These are phyloP conservation scores for Arbutus unedo DNA, from an alignment of 148 eudicot species.

Conservation along the genomic window DNA sequence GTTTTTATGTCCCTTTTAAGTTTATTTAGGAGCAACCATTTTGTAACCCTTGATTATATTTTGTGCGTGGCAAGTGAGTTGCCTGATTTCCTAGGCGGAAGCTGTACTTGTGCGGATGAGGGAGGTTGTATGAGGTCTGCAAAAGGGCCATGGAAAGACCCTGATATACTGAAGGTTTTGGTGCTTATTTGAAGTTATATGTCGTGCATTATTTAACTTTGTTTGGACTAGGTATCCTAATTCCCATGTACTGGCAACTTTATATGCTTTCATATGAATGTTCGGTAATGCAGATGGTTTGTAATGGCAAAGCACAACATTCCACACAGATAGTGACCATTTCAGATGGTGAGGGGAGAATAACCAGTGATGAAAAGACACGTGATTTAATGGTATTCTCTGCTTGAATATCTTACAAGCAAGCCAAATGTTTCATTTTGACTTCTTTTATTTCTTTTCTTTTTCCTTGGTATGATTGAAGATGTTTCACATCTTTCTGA, in stretches of 20 bases:
- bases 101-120: conserved; percentile 62
- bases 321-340: conserved; percentile 24
- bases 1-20: background rate
- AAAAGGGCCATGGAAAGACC: conserved; percentile 92
- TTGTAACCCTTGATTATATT: conserved; percentile 8
- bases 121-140: conserved; percentile 82
- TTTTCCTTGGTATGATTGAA: background rate
- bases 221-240: background rate
- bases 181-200: background rate
- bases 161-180: conserved; percentile 52
- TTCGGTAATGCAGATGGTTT: conserved; percentile 34
- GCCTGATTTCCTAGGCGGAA: conserved; percentile 82
- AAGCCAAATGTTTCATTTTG: background rate
- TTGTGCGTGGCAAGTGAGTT: conserved; percentile 51
- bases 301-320: conserved; percentile 33
- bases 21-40: background rate
- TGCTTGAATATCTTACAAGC: background rate
- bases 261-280: background rate
- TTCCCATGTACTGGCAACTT: background rate
- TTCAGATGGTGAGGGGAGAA: conserved; percentile 38
- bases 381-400: conserved; percentile 32
- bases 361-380: conserved; percentile 33
- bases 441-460: background rate
- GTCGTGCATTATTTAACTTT: background rate
- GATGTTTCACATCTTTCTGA: conserved; percentile 4